Conservation (phyloP, 129 eudicot species). For the Tagetes erecta region DNA sequence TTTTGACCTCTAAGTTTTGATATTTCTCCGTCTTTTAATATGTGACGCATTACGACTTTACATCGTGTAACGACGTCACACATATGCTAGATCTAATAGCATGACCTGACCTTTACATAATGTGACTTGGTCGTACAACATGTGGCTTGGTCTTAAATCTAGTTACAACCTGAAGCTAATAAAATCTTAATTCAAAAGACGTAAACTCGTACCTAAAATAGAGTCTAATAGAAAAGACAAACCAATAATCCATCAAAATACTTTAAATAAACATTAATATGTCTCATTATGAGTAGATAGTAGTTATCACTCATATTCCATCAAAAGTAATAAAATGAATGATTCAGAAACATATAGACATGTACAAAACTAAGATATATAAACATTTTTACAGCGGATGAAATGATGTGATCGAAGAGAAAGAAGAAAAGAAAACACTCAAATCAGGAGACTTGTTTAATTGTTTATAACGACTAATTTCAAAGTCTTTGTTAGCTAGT, state of each 20-base stretch:
- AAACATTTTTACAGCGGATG: background rate
- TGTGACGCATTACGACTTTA: no score
- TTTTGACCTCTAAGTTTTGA: no score
- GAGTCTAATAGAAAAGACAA: no score
- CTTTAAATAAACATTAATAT: background rate
- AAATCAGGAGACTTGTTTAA: background rate
- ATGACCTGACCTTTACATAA: no score
- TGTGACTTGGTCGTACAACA: no score
- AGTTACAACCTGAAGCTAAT: no score
- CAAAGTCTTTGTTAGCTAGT: background rate
- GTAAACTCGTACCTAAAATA: no score
- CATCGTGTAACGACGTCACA: no score
- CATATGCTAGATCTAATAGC: no score
- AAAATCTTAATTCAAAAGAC: no score
- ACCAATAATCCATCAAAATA: background rate
- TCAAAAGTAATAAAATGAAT: background rate
- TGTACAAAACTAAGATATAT: background rate
- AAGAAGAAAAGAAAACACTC: background rate
- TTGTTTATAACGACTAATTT: background rate
- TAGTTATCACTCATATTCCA: background rate
- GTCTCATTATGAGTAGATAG: slow-evolving; percentile 1
- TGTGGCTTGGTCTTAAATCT: no score
- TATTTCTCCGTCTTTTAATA: no score
- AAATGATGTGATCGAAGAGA: background rate
- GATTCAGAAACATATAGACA: background rate